Evolutionary conservation across 768 basidiomycete genomes (phyloP).

Genomic region (Termitomyces sp.): DNA sequence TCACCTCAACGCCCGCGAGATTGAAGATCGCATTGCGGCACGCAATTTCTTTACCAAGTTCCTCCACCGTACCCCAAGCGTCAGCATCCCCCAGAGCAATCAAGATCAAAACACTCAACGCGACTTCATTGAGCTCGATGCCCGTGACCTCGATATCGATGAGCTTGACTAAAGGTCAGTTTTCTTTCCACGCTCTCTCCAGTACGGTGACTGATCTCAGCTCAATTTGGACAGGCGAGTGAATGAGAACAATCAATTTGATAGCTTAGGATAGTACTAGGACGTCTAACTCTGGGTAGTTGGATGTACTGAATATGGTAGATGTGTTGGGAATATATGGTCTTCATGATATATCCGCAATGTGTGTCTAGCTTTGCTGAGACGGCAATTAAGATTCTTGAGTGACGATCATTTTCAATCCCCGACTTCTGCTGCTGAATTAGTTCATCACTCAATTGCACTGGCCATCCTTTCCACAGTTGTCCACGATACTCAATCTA

Average conservation of each 20-base stretch:
- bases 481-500: too few relatives aligned
- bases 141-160: conserved; percentile 9
- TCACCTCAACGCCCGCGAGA: neutral
- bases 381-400: neutral
- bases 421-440: neutral
- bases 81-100: neutral
- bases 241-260: neutral
- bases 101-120: neutral
- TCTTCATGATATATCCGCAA: neutral
- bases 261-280: neutral
- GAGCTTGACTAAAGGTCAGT: conserved; percentile 8
- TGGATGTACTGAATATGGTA: neutral
- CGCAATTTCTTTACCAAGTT: neutral
- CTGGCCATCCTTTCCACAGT: too few relatives aligned
- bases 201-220: neutral
- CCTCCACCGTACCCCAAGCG: neutral
- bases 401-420: too few relatives aligned
- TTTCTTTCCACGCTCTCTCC: neutral
- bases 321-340: neutral
- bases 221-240: neutral
- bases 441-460: too few relatives aligned
- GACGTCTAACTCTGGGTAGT: conserved; percentile 6
- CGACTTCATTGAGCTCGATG: conserved; percentile 1
- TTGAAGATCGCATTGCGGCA: neutral
- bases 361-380: neutral